phyloP scores from a whole-genome alignment of 208 protist species.

The Leptomonas pyrrhocoris region DNA sequence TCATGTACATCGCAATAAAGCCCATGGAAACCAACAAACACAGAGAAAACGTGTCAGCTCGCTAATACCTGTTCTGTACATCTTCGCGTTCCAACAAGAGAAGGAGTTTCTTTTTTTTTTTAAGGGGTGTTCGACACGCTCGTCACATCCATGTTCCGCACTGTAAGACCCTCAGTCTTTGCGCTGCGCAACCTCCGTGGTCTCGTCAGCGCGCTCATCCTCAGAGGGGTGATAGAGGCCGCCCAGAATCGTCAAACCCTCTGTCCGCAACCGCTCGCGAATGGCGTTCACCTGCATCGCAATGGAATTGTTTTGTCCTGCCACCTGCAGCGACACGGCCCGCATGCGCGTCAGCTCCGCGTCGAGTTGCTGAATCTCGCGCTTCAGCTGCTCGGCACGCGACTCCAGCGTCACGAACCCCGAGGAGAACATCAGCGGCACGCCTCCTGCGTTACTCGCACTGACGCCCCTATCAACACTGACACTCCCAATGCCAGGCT shows the following conservation, averaged over 20 bases:
- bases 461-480: neutral
- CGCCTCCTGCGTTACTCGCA: neutral
- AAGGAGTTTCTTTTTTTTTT: too few relatives aligned
- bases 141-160: too few relatives aligned
- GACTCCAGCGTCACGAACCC: conserved; percentile 9
- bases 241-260: conserved; percentile 65
- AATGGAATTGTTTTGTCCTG: conserved; percentile 60
- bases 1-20: neutral
- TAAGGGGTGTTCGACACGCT: too few relatives aligned
- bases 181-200: neutral
- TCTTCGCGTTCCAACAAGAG: too few relatives aligned
- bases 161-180: too few relatives aligned
- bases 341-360: conserved; percentile 53
- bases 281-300: conserved; percentile 58
- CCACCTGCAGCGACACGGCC: conserved; percentile 48
- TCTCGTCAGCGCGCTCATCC: neutral
- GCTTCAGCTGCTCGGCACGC: conserved; percentile 35
- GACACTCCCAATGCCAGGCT: neutral
- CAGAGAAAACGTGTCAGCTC: too few relatives aligned
- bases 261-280: conserved; percentile 49
- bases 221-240: conserved; percentile 29
- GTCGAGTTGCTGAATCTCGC: conserved; percentile 66
- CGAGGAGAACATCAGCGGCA: too few relatives aligned
- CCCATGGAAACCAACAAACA: too few relatives aligned
- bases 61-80: too few relatives aligned